Evolutionary conservation across 345 rosid species (phyloP).

Genomic region (Clarkia xantiana): DNA sequence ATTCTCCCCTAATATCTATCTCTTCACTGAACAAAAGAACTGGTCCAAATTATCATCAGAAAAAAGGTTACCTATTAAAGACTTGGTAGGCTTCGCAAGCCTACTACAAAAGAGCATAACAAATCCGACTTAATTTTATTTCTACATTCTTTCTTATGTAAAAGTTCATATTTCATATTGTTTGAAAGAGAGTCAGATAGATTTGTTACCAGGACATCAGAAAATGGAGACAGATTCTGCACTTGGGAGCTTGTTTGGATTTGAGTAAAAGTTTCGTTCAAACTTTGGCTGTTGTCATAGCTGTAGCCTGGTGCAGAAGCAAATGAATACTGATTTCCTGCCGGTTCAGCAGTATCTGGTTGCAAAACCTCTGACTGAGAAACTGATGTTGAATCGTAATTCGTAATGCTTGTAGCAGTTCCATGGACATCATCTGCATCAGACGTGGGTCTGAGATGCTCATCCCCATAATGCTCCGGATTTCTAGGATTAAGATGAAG

Average conservation of each 20-base stretch:
- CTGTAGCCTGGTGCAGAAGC: slow-evolving; percentile 46
- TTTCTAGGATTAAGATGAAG: slow-evolving; percentile 28
- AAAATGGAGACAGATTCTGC: slow-evolving; percentile 55
- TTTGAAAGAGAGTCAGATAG: too few relatives aligned
- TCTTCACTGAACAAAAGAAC: too few relatives aligned
- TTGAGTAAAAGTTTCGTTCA: slow-evolving; percentile 42
- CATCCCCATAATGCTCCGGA: slow-evolving; percentile 61
- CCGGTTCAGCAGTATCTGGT: slow-evolving; percentile 47
- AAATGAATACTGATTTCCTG: slow-evolving; percentile 58
- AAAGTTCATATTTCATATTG: too few relatives aligned
- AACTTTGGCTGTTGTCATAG: slow-evolving; percentile 53
- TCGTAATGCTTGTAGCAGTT: slow-evolving; percentile 29
- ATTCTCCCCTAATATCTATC: too few relatives aligned
- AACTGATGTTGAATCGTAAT: slow-evolving; percentile 46
- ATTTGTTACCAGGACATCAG: slow-evolving; percentile 80
- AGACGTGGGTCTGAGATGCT: slow-evolving; percentile 37
- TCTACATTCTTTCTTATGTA: too few relatives aligned
- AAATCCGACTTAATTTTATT: too few relatives aligned
- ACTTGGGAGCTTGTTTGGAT: slow-evolving; percentile 49
- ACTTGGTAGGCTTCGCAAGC: too few relatives aligned
- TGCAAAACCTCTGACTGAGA: slow-evolving; percentile 50
- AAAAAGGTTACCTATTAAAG: too few relatives aligned
- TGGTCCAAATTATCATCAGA: too few relatives aligned
- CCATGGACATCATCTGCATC: slow-evolving; percentile 45
- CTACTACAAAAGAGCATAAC: too few relatives aligned